Base-by-base conservation (phyloP, 2,329 filamentous ascomycete species). In the Plectosphaerella sp. region DNA sequence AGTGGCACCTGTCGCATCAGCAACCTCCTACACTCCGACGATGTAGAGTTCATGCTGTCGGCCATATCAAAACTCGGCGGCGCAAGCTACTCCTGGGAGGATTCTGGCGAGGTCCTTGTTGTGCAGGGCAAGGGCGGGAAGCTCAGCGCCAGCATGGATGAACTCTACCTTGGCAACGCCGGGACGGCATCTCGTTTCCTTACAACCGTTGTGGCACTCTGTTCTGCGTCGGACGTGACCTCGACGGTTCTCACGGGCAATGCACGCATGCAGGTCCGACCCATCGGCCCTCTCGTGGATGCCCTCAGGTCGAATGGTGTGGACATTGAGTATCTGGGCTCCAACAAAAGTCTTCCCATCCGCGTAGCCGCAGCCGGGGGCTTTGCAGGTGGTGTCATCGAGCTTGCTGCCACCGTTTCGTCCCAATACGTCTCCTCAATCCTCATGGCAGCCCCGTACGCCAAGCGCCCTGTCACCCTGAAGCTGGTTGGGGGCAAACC, bases 341-440 rank as follows among this genome's bases (percentile, higher is more conserved):
- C 86, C 58, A 82, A 91, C 58, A 84, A 88, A 57, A 95, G 92
- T 66, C 76, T 99, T 42, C 94, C 94, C 0, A 73, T 99, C 12
- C 83, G 86, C 53, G 87, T 99, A 48, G 82, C 87, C 56, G 91
- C 94, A 45, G 88, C 88, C 22, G 87, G 86, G 47, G 93, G 92
- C 4, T 87, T 97, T 59, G 82, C 84, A 46, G 93, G 92, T 51
- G 94, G 94, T 37, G 78, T 88, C 25, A 97, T 99, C 61, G 89
- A 96, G 66, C 79, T 99, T 52, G 91, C 92, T 11, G 94, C 94
- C 1, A 97, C 94, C 42, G 88, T 97, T 15, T 99, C 94, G 9
- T 97, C 94, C n/a, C 94, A 99, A 72, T 99, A 97, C 65, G 94
- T 99, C 37, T 97, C 94, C 0, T 97, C 93, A 2, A 85, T 99